A percentile compares a stretch with the other conserved stretches of the same genome.
phyloP scores from a whole-genome alignment of 495 filamentous ascomycete genomes.

The Xylaria acuta region DNA sequence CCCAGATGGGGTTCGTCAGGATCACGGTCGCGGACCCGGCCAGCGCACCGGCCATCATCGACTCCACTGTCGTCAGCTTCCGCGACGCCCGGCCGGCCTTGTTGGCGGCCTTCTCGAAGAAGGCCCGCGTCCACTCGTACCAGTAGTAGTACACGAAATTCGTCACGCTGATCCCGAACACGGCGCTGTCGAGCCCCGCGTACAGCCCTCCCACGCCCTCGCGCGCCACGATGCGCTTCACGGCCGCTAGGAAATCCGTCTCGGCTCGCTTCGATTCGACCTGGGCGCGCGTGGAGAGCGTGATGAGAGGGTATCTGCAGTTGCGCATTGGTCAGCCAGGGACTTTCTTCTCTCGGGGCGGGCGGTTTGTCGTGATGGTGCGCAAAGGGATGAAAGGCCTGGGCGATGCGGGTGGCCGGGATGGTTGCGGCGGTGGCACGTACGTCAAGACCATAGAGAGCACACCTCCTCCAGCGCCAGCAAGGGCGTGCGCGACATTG shows the following conservation, averaged over 20 bases:
- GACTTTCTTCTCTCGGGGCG: not conserved
- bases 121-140: constrained; percentile 96
- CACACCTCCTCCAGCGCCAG: constrained; percentile 88
- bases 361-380: not conserved
- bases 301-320: constrained; percentile 89
- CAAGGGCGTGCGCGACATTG: constrained; percentile 88
- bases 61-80: constrained; percentile 87
- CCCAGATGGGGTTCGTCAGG: constrained; percentile 98
- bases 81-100: constrained; percentile 76
- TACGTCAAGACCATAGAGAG: constrained; percentile 95
- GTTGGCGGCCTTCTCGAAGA: constrained; percentile 81
- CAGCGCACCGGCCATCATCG: constrained; percentile 94
- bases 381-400: not conserved
- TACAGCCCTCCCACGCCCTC: constrained; percentile 90
- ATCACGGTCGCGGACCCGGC: constrained; percentile 93
- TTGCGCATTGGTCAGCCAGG: not conserved
- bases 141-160: constrained; percentile 99
- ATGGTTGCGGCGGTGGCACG: constrained; percentile 30
- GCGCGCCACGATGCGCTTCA: constrained; percentile 85
- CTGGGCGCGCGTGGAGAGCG: constrained; percentile 95
- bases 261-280: constrained; percentile 94
- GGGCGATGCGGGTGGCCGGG: not conserved
- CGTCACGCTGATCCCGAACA: constrained; percentile 97
- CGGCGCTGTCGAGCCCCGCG: constrained; percentile 83
- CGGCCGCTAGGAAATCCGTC: constrained; percentile 77